Evolutionary conservation across 2,329 filamentous ascomycete species (phyloP).

Genomic region (Penicillium sp.): DNA sequence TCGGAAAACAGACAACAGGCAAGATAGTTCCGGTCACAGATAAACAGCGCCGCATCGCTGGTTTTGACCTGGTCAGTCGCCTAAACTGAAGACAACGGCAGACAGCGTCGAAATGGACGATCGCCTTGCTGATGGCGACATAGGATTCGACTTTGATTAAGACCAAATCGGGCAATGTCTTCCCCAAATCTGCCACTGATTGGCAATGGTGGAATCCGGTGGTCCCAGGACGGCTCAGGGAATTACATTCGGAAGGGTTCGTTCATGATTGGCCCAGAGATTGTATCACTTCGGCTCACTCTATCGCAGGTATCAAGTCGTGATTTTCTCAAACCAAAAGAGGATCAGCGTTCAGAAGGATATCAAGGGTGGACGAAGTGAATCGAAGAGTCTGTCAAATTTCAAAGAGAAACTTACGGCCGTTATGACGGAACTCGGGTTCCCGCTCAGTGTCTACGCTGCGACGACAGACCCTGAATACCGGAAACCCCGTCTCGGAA

Average conservation of each 20-base stretch:
- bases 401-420: slow-evolving; percentile 77
- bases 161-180: slow-evolving; percentile 75
- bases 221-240: slow-evolving; percentile 64
- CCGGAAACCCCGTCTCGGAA: slow-evolving; percentile 81
- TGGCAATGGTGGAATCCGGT: slow-evolving; percentile 90
- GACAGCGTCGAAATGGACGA: background rate
- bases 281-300: slow-evolving; percentile 1
- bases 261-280: slow-evolving; percentile 19
- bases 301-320: slow-evolving; percentile 61
- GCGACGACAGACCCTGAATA: slow-evolving; percentile 78
- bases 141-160: slow-evolving; percentile 84
- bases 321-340: slow-evolving; percentile 85
- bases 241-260: slow-evolving; percentile 67
- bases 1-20: slow-evolving; percentile 63
- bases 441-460: slow-evolving; percentile 79
- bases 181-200: slow-evolving; percentile 65
- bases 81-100: background rate
- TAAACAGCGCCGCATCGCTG: slow-evolving; percentile 39
- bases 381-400: slow-evolving; percentile 65
- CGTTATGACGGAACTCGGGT: slow-evolving; percentile 62
- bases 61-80: slow-evolving; percentile 45
- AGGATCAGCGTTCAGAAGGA: slow-evolving; percentile 72
- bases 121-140: background rate
- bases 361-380: slow-evolving; percentile 64
- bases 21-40: slow-evolving; percentile 11